Evolutionary conservation across 2,329 filamentous ascomycete species (phyloP), one percentile per base, ranked within the genome.

Genomic region (Ceratocystis cubensis): DNA sequence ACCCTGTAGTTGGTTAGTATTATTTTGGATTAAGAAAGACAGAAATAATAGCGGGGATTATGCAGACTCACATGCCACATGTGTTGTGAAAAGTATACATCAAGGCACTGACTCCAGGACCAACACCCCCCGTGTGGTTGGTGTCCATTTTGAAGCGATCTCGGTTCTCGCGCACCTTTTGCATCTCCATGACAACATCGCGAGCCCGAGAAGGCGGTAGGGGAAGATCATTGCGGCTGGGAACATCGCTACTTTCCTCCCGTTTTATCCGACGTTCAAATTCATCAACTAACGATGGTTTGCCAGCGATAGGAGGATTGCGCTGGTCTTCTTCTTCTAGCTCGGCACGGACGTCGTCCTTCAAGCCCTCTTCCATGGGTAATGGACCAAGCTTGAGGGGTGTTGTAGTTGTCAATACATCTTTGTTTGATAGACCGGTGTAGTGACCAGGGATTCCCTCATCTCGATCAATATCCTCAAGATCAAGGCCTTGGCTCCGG

Each of bases 71-170:
- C 90, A 85, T 88, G 75, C 96, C 91, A 69, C 91, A 87, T 0
- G 90, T 96, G 75, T 99, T 99, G 79, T 99, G 94, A 73, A 97
- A 96, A 0, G 94, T 99, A 74, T 95, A 96, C 89, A 97, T 97
- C 79, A 90, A 94, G 28, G 95, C 87, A 72, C 91, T 96, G 68
- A 96, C 81, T 30, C 87, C 86, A 65, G 91, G 85, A 15, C 92
- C 91, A 63, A 92, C 83, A 7, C 92, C 93, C 17, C 91, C 89
- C 13, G 89, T 93, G 44, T 88, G 84, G n/a, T 37, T 59, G 22
- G 87, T 85, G 68, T 96, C 89, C 67, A 97, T 93, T 73, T 85
- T 88, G 75, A 96, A 96, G 20, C 93, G 84, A 72, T 97, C 93
- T 25, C 94, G 86, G 72, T 96, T 90, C 75, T 99, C 94, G 70